Base-by-base conservation (phyloP, 106 monocot genomes). In the Chionographis japonica region DNA sequence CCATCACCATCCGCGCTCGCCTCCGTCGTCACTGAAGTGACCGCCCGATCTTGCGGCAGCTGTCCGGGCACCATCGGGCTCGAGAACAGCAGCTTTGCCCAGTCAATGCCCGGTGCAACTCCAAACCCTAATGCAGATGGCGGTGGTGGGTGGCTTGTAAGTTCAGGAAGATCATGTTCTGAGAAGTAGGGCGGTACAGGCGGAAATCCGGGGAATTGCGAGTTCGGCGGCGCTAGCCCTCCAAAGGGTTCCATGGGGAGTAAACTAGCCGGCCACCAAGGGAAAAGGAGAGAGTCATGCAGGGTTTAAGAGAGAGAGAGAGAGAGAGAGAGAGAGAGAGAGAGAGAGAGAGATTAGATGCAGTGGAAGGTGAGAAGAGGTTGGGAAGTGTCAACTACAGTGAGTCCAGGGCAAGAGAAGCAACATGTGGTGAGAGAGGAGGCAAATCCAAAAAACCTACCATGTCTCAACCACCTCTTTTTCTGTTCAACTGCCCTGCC, bases 281-380 rank as follows among this genome's bases (percentile, higher is more conserved):
- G 36, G 10, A 39, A 15, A 39, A 38, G 15, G 38, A 61, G 38
- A 61, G 60, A 19, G 10, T 39, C 27, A 27, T 15, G 40, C 40
- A 51, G 54, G 52, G 16, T 20, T 66, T 12, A 16, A 50, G 41
- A 14, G 42, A 13, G 35, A 8, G 54, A 42, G 41, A 40, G 36
- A 13, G 39, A 49, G 49, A 52, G 65, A 66, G 56, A 46, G 18
- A 42, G 41, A 20, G 39, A 73, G 57, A 71, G 52, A n/a, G 18
- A 69, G 55, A 36, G 70, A 65, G 51, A 18, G 15, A 37, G 9
- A 37, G 39, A 12, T 65, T 12, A 49, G 15, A 27, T 56, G 42
- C 27, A 27, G 27, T 18, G 67, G 81, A 74, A 70, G 60, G 67
- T 73, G 74, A 67, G 77, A 74, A 63, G 67, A 72, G 61, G 71